Evolutionary conservation across 1,139 yeast species (phyloP), one percentile per base, ranked within the genome.

Genomic region (Candida labiduridarum): DNA sequence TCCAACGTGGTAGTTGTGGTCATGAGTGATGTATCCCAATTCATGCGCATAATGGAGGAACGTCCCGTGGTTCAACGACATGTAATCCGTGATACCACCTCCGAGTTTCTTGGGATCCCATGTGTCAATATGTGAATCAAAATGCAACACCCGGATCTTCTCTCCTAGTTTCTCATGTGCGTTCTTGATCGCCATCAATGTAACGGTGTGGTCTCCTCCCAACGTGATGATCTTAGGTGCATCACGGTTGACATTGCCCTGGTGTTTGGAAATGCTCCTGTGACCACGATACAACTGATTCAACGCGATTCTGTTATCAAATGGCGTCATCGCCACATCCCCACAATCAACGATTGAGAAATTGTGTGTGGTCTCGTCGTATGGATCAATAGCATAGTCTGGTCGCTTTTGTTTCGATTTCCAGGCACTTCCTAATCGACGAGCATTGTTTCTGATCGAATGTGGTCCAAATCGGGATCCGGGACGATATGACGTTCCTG

Each of bases 401-500:
- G 72, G 72, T 22, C 44, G 45, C 27, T 33, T 41, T n/a, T 40
- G 42, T 22, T 38, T 47, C n/a, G 78, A 2, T 76, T 83, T 1
- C 90, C 91, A 52, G 91, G 72, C 48, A 0, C 83, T 66, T 6
- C 80, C 80, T 62, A 87, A 94, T 60, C 95, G 76, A 67, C 84
- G 89, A 1, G 91, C 85, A 1, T 90, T 91, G 4, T 79, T 72
- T 52, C 95, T 71, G 46, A 87, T 84, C 3, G 90, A 88, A 46
- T 88, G 71, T 2, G 95, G 95, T 1, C 95, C 95, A 65, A 87
- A 87, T 52, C 95, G 71, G 4, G 95, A 91, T 16, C 94, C 92
- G 0, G 89, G 80, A 52, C 92, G 73, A 63, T 84, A 87, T 1
- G 89, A 80, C 0, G 83, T 83, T 0, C 90, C 91, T 4, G 92